Conservation (phyloP, 352 stramenopile genomes). For the Pythium dissotocum region DNA sequence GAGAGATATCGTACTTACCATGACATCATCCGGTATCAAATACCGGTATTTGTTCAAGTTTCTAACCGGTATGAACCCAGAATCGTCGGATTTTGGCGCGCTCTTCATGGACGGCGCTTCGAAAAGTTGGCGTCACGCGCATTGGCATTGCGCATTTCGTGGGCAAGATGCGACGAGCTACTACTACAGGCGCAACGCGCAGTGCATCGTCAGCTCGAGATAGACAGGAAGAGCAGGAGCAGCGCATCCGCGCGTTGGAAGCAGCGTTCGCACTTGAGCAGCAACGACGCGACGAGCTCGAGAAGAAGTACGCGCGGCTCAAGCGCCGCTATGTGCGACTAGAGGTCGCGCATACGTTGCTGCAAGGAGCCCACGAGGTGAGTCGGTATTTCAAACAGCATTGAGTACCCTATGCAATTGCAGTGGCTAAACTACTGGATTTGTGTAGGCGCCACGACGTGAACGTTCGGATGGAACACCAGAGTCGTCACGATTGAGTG, state of each 20-base stretch:
- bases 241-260: conserved; percentile 43
- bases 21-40: background rate
- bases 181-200: background rate
- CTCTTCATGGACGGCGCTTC: conserved; percentile 1
- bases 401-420: background rate
- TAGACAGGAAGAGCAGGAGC: conserved; percentile 12
- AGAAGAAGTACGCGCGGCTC: conserved; percentile 72
- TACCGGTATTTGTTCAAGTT: background rate
- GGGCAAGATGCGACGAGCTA: background rate
- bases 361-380: conserved; percentile 28
- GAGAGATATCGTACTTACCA: background rate
- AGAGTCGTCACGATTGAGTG: background rate
- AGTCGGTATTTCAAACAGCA: background rate
- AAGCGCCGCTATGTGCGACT: conserved; percentile 69
- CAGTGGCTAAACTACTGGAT: background rate
- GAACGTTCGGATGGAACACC: background rate
- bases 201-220: background rate
- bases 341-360: conserved; percentile 47
- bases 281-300: conserved; percentile 46
- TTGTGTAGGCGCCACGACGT: background rate
- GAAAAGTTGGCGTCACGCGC: background rate
- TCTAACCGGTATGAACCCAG: conserved; percentile 12
- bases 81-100: conserved; percentile 19
- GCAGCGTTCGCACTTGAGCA: conserved; percentile 48
- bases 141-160: background rate